Conservation (phyloP, 345 rosid species). For the Raphanus sativus region DNA sequence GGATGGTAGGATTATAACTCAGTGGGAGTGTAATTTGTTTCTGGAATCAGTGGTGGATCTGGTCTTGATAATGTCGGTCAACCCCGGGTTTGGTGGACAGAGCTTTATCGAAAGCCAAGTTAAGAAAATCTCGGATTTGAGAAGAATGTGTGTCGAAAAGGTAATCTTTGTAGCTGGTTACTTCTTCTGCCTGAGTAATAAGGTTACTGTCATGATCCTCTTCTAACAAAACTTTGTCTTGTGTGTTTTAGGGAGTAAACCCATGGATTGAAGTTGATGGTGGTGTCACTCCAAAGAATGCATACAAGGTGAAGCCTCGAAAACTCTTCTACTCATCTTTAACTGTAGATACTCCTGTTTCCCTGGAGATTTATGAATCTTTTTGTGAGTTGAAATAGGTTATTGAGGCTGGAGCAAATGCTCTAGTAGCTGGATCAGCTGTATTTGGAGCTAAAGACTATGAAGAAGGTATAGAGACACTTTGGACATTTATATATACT, state of each 20-base stretch:
- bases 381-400: slow-evolving; percentile 49
- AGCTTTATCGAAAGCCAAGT: slow-evolving; percentile 99
- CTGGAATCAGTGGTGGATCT: slow-evolving; percentile 73
- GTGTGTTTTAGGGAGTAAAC: slow-evolving; percentile 75
- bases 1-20: slow-evolving; percentile 7
- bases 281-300: slow-evolving; percentile 94
- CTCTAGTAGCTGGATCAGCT: slow-evolving; percentile 99
- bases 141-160: slow-evolving; percentile 89
- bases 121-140: slow-evolving; percentile 85
- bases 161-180: slow-evolving; percentile 36
- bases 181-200: background rate
- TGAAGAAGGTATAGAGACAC: slow-evolving; percentile 71
- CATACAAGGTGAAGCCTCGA: slow-evolving; percentile 69
- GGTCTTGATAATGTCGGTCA: slow-evolving; percentile 97
- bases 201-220: background rate
- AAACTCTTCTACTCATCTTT: slow-evolving; percentile 7
- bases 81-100: slow-evolving; percentile 99
- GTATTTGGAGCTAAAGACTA: slow-evolving; percentile 98
- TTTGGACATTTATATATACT: background rate
- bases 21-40: slow-evolving; percentile 1
- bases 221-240: background rate
- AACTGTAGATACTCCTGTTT: background rate
- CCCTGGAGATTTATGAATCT: slow-evolving; percentile 4
- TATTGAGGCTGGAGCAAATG: slow-evolving; percentile 98
- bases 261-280: slow-evolving; percentile 99